phyloP scores from a whole-genome alignment of 2,329 filamentous ascomycete species.

The Cladosporium cucumerinum region DNA sequence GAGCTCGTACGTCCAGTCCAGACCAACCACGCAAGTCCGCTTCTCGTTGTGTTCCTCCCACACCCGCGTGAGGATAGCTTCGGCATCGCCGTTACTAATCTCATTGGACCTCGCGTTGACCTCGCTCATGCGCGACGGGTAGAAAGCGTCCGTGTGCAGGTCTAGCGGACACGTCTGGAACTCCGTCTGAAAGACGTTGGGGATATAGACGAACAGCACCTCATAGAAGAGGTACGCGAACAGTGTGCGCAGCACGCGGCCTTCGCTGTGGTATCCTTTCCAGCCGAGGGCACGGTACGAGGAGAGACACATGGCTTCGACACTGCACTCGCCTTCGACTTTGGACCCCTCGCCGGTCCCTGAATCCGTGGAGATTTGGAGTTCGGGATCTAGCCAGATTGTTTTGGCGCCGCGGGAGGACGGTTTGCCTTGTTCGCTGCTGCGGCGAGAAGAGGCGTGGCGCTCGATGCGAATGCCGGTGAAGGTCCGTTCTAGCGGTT shows the following conservation, averaged over 20 bases:
- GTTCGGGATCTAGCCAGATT: slow-evolving; percentile 71
- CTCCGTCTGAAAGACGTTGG: slow-evolving; percentile 94
- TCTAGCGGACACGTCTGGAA: slow-evolving; percentile 94
- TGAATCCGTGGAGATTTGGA: not conserved
- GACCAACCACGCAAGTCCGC: slow-evolving; percentile 80
- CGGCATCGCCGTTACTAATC: slow-evolving; percentile 78
- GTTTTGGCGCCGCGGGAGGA: slow-evolving; percentile 62
- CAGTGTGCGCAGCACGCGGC: slow-evolving; percentile 85
- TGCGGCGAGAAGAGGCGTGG: slow-evolving; percentile 25
- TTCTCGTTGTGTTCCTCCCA: slow-evolving; percentile 66
- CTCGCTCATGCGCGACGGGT: slow-evolving; percentile 76
- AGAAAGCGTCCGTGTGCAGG: slow-evolving; percentile 90
- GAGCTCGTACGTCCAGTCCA: slow-evolving; percentile 84
- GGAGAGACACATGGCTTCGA: slow-evolving; percentile 91
- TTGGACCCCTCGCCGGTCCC: slow-evolving; percentile 9
- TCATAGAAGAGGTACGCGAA: slow-evolving; percentile 85
- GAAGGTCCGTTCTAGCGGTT: slow-evolving; percentile 71
- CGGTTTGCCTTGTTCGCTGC: slow-evolving; percentile 35
- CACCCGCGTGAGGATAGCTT: slow-evolving; percentile 62
- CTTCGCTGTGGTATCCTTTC: slow-evolving; percentile 94
- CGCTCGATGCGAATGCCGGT: slow-evolving; percentile 70
- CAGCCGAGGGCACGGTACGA: slow-evolving; percentile 79
- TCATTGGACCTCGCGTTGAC: slow-evolving; percentile 84
- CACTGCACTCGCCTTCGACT: slow-evolving; percentile 67
- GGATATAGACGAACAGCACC: slow-evolving; percentile 85